A percentile compares a stretch with the other conserved stretches of the same genome.
Conservation (phyloP, 805 yeast genomes). For the Candida glaebosa region DNA sequence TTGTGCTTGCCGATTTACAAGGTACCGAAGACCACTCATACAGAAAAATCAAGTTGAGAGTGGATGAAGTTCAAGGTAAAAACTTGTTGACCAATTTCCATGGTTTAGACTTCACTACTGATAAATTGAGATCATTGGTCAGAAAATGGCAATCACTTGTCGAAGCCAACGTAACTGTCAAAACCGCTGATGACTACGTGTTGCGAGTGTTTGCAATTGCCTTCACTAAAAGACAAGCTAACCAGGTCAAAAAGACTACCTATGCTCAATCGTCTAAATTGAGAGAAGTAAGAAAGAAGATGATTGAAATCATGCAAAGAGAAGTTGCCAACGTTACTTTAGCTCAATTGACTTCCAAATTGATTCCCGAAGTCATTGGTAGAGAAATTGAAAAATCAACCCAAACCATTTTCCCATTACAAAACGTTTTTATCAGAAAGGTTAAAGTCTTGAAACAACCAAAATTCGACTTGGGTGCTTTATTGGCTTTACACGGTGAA, state of each 20-base stretch:
- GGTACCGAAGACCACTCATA: constrained; percentile 95
- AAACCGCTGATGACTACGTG: constrained; percentile 94
- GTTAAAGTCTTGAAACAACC: constrained; percentile 96
- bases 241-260: constrained; percentile 92
- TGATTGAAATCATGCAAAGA: constrained; percentile 88
- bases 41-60: constrained; percentile 93
- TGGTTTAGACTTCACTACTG: constrained; percentile 95
- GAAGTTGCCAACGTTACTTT: constrained; percentile 89
- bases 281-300: constrained; percentile 92
- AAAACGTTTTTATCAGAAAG: constrained; percentile 95
- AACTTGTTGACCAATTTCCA: constrained; percentile 97
- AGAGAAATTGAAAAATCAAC: constrained; percentile 95
- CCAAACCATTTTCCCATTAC: constrained; percentile 88
- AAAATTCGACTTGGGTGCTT: constrained; percentile 91
- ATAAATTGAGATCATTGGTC: constrained; percentile 91
- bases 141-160: constrained; percentile 97
- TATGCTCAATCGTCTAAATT: constrained; percentile 95
- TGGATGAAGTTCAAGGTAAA: constrained; percentile 96
- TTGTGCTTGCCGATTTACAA: constrained; percentile 90
- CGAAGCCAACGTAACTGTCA: constrained; percentile 94
- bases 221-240: constrained; percentile 92
- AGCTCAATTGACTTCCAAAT: constrained; percentile 91
- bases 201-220: constrained; percentile 93
- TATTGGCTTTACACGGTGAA: constrained; percentile 95
- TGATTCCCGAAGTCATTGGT: constrained; percentile 95